Percentiles rank a stretch among this genome's conserved stretches.
phyloP scores from a whole-genome alignment of 192 early-diverging fungal genomes.

The Geranomyces variabilis region DNA sequence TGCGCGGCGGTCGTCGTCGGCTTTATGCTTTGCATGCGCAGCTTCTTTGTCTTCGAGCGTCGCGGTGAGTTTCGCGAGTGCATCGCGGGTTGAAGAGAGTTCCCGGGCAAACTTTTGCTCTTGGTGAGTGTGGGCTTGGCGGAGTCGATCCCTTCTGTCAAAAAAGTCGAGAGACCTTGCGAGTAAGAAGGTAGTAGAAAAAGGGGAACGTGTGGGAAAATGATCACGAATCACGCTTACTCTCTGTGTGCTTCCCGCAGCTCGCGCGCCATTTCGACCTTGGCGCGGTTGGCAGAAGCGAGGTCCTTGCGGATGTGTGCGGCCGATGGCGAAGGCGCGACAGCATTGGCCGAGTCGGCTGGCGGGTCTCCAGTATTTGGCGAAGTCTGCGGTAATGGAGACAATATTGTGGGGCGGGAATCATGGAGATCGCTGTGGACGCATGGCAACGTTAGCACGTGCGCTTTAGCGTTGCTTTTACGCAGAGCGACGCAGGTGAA shows the following conservation, averaged over 20 bases:
- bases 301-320: conserved; percentile 31
- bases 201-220: neutral
- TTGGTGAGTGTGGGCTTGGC: conserved; percentile 37
- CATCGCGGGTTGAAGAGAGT: conserved; percentile 31
- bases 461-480: no score
- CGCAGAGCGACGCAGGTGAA: no score
- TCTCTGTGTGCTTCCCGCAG: conserved; percentile 43
- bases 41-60: conserved; percentile 39
- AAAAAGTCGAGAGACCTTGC: no score
- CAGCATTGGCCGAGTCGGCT: no score
- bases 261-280: conserved; percentile 49
- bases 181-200: neutral
- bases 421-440: neutral
- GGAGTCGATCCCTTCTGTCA: conserved; percentile 42
- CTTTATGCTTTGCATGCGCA: conserved; percentile 42
- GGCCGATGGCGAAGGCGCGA: neutral
- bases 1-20: conserved; percentile 50
- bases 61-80: conserved; percentile 24
- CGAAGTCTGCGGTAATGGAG: neutral
- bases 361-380: neutral
- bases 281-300: conserved; percentile 40
- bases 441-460: no score
- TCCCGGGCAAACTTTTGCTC: conserved; percentile 45
- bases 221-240: conserved; percentile 38
- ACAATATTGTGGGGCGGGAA: neutral